Percentiles rank a stretch among this genome's conserved stretches.
Conservation (phyloP, 805 yeast species). For the Metschnikowia colocasiae region DNA sequence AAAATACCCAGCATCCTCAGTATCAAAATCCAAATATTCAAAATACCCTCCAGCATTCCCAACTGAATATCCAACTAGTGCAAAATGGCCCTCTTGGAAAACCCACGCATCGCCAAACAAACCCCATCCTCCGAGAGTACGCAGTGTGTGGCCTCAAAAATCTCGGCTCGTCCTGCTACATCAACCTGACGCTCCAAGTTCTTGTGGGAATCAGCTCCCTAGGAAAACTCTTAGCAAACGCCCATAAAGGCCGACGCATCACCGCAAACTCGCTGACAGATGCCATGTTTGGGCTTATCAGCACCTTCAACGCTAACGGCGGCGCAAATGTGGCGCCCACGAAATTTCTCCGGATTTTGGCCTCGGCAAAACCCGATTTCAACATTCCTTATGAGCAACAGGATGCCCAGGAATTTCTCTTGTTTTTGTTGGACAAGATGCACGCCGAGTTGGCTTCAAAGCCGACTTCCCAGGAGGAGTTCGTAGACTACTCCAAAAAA, state of each 20-base stretch:
- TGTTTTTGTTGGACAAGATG: constrained; percentile 60
- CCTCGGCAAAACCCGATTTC: constrained; percentile 59
- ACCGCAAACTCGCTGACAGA: constrained; percentile 34
- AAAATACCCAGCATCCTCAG: neutral
- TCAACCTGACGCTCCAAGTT: constrained; percentile 70
- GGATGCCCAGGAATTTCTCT: constrained; percentile 74
- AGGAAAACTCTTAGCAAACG: constrained; percentile 45
- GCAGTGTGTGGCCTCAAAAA: constrained; percentile 62
- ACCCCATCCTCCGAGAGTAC: constrained; percentile 30
- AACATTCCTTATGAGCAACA: constrained; percentile 73
- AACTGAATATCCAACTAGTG: neutral
- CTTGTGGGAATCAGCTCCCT: constrained; percentile 53
- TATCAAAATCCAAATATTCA: neutral
- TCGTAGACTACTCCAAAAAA: constrained; percentile 22
- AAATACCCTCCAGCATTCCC: neutral
- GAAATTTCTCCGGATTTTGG: constrained; percentile 52
- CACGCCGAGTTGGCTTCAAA: constrained; percentile 58
- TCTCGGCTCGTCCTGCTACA: constrained; percentile 72
- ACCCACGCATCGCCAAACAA: neutral
- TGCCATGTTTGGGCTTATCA: constrained; percentile 52
- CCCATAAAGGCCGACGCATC: constrained; percentile 9
- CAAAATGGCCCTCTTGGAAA: neutral
- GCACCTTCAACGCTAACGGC: constrained; percentile 56
- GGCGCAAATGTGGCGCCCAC: constrained; percentile 63
- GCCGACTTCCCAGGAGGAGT: constrained; percentile 11